A percentile compares a stretch with the other conserved stretches of the same genome.
phyloP scores from a whole-genome alignment of 2,329 filamentous ascomycete species.

The Botryotinia calthae region DNA sequence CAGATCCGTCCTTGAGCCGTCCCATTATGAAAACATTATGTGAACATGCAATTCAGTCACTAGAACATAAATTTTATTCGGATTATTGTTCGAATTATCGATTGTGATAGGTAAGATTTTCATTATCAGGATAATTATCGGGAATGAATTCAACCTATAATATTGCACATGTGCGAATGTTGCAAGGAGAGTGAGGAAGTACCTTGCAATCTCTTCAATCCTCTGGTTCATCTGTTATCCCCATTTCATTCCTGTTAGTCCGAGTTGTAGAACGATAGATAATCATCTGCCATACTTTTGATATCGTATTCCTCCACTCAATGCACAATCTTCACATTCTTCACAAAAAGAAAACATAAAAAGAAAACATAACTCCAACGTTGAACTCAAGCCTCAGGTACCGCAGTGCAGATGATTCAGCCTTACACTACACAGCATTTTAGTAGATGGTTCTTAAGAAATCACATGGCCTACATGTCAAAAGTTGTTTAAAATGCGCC shows the following conservation, averaged over 20 bases:
- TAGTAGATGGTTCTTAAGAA: background rate
- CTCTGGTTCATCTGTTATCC: background rate
- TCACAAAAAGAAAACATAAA: background rate
- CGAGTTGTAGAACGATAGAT: background rate
- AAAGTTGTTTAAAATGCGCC: background rate
- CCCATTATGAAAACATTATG: background rate
- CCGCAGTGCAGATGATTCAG: background rate
- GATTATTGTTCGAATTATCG: background rate
- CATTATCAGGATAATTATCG: background rate
- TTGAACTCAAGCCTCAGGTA: background rate
- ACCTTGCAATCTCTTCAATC: background rate
- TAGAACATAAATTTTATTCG: background rate
- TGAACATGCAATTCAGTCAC: background rate
- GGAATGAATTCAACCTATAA: background rate
- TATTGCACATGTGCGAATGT: background rate
- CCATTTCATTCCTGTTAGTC: background rate
- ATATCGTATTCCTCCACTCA: background rate
- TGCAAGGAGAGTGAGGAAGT: background rate
- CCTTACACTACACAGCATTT: background rate
- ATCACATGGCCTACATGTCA: background rate
- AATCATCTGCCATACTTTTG: background rate
- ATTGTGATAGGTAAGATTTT: background rate
- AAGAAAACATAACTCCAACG: background rate
- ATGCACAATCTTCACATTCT: background rate
- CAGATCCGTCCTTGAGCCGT: background rate